These are phyloP conservation scores for Starmerella apicola DNA, from an alignment of 805 yeast genomes.

Conservation along the genomic window DNA sequence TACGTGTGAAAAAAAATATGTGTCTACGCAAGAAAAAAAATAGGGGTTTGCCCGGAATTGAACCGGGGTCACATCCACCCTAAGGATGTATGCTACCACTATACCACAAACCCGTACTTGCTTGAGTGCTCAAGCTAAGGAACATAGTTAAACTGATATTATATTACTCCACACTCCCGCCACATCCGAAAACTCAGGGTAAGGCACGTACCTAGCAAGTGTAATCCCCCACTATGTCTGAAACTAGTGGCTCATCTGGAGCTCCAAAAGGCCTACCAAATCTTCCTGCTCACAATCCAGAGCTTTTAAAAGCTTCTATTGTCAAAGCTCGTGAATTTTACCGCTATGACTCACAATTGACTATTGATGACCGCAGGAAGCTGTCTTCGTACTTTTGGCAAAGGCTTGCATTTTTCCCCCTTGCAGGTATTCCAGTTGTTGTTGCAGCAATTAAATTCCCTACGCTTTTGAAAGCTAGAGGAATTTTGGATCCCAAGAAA, in stretches of 20 bases:
- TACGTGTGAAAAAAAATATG: too few relatives aligned
- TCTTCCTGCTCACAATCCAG: constrained; percentile 11
- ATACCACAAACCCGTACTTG: constrained; percentile 18
- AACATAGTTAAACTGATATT: too few relatives aligned
- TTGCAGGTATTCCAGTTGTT: constrained; percentile 19
- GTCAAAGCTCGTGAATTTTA: constrained; percentile 18
- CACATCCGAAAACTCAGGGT: too few relatives aligned
- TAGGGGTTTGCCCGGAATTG: constrained; percentile 22
- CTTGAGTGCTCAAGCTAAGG: too few relatives aligned
- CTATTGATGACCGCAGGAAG: constrained; percentile 12
- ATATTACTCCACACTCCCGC: too few relatives aligned
- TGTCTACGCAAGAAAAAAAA: constrained; percentile 1
- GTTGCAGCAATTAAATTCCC: constrained; percentile 16
- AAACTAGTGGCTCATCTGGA: too few relatives aligned
- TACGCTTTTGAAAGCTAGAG: constrained; percentile 11
- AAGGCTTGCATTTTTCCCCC: constrained; percentile 14
- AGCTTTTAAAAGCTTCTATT: constrained; percentile 5
- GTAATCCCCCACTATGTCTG: too few relatives aligned
- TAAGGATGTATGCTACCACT: constrained; percentile 22
- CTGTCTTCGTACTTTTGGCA: constrained; percentile 16
- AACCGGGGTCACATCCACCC: constrained; percentile 23
- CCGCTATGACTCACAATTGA: constrained; percentile 14
- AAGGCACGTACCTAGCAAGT: too few relatives aligned
- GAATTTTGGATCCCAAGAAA: constrained; percentile 8
- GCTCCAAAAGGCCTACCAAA: too few relatives aligned